These are phyloP conservation scores for Fusarium sp. DNA, from an alignment of 2,329 filamentous ascomycete genomes.

Conservation along the genomic window DNA sequence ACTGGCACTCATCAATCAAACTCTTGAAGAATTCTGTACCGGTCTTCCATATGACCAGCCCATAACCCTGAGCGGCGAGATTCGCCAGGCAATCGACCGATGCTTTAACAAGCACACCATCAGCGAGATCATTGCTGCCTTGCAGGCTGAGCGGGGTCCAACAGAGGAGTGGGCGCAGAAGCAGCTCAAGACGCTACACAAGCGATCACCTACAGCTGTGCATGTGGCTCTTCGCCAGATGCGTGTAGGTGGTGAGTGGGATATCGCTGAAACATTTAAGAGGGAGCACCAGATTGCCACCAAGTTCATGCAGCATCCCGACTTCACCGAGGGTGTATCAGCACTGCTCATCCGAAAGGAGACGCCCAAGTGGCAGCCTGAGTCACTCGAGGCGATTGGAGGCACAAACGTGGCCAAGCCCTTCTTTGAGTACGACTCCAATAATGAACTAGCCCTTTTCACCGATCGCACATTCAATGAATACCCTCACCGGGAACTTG, in stretches of 20 bases:
- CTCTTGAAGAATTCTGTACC: slow-evolving; percentile 90
- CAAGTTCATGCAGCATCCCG: slow-evolving; percentile 88
- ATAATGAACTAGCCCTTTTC: slow-evolving; percentile 65
- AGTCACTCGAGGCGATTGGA: slow-evolving; percentile 72
- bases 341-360: slow-evolving; percentile 77
- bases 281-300: slow-evolving; percentile 85
- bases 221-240: slow-evolving; percentile 87
- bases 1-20: slow-evolving; percentile 78
- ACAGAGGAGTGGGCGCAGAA: slow-evolving; percentile 78
- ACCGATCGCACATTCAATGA: slow-evolving; percentile 68
- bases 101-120: slow-evolving; percentile 76
- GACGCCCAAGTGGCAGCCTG: slow-evolving; percentile 78
- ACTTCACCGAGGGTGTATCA: slow-evolving; percentile 92
- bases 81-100: slow-evolving; percentile 84
- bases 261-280: slow-evolving; percentile 83
- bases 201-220: slow-evolving; percentile 85
- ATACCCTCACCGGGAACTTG: slow-evolving; percentile 77
- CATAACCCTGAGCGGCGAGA: slow-evolving; percentile 70
- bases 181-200: slow-evolving; percentile 76
- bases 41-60: slow-evolving; percentile 80
- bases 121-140: slow-evolving; percentile 72
- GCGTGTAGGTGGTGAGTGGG: slow-evolving; percentile 77
- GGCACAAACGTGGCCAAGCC: slow-evolving; percentile 63
- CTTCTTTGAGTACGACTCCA: slow-evolving; percentile 70
- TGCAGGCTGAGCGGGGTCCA: slow-evolving; percentile 61